Evolutionary conservation across 1,139 yeast species (phyloP), one percentile per base, ranked within the genome.

Genomic region (Taiozyma onychis): DNA sequence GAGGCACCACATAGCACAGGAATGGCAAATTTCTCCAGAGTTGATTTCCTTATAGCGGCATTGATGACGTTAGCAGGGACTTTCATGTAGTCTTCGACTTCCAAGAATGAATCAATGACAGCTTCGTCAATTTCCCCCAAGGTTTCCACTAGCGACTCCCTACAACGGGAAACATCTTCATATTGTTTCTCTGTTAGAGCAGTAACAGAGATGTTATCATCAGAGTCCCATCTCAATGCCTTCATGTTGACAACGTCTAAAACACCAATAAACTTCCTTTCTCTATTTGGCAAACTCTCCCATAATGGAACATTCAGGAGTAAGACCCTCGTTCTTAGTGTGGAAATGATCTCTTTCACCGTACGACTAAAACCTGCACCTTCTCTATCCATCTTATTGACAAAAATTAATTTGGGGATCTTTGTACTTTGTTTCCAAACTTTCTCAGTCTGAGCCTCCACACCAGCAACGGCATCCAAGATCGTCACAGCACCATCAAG

Each of bases 311-410:
- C 69, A 54, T 86, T 91, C 30, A 90, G 74, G 45, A 90, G 67
- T 0, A 85, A 87, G 4, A 85, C 90, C 43, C 85, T 74, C 0
- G 96, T 88, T 22, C 81, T 82, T 52, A 95, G 71, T 63, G 88
- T 88, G 26, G 81, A 72, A n/a, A 88, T 85, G 27, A 93, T 78
- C 60, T 93, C 98, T 57, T 81, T 81, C 5, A 90, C 95, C 0
- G 97, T 88, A 53, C 97, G 74, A 53, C 96, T 85, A 64, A 83
- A 93, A 0, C 97, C 97, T 0, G 98, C 97, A 14, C 99, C 99
- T 18, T 83, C 86, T 52, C 98, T 77, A 69, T 93, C 99, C 99
- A 93, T 91, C 66, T 93, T 93, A 67, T 93, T 93, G 41, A 93
- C 79, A 64, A 83, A 95, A 9, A 90, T 83, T 16, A 93, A 71